phyloP scores from a whole-genome alignment of 2,329 filamentous ascomycete species.

The Rachicladosporium sp. region DNA sequence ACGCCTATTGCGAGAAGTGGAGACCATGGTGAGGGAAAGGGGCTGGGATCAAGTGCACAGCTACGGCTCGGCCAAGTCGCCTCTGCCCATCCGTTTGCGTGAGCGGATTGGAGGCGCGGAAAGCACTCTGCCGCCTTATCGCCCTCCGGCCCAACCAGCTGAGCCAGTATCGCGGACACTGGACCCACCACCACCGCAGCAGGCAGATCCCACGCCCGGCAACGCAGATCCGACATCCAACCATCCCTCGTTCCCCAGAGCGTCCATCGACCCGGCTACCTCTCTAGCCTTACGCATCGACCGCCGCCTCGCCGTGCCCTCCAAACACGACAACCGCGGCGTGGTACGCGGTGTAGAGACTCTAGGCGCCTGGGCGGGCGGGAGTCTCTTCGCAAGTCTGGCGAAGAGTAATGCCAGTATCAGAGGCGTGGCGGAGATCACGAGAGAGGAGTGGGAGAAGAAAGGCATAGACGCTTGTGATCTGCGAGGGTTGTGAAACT shows the following conservation, averaged over 20 bases:
- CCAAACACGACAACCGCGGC: constrained; percentile 37
- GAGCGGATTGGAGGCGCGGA: background rate
- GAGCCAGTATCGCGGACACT: too few species aligned
- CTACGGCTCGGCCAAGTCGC: constrained; percentile 40
- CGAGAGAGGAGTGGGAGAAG: constrained; percentile 47
- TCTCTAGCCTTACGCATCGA: too few species aligned
- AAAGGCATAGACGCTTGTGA: too few species aligned
- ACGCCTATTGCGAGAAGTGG: constrained; percentile 65
- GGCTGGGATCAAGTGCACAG: constrained; percentile 71
- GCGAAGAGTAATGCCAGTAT: constrained; percentile 33
- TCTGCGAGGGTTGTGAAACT: too few species aligned
- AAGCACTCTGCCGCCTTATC: background rate
- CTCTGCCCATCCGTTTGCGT: background rate
- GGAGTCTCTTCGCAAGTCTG: constrained; percentile 56
- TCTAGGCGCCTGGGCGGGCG: constrained; percentile 62
- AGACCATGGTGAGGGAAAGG: constrained; percentile 48
- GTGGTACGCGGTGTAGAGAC: constrained; percentile 54
- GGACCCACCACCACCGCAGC: too few species aligned
- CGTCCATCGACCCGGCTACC: too few species aligned
- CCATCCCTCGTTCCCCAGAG: too few species aligned
- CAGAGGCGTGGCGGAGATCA: constrained; percentile 55
- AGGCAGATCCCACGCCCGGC: too few species aligned
- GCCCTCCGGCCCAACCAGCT: background rate
- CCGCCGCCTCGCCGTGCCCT: too few species aligned
- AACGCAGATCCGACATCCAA: too few species aligned